Percentiles rank a stretch among this genome's conserved stretches.
Conservation (phyloP, 1,284 basidiomycete genomes). For the Apiotrichum sp. region DNA sequence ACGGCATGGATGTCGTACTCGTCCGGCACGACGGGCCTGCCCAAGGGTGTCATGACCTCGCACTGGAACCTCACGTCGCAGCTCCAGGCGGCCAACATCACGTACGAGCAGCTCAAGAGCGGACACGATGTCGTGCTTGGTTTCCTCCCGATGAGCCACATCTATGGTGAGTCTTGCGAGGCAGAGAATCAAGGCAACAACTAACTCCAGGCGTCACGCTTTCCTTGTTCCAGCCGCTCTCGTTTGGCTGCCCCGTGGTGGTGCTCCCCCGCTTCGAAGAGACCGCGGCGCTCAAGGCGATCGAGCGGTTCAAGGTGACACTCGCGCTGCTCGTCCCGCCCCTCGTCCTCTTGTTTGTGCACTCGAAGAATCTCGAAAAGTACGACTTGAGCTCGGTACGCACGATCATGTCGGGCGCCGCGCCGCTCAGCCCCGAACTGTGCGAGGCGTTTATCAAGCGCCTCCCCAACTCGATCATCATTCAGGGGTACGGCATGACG, state of each 20-base stretch:
- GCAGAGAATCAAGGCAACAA: no score
- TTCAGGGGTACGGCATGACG: slow-evolving; percentile 46
- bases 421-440: slow-evolving; percentile 59
- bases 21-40: slow-evolving; percentile 54
- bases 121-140: slow-evolving; percentile 14
- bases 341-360: slow-evolving; percentile 56
- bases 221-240: slow-evolving; percentile 59
- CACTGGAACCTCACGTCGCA: slow-evolving; percentile 58
- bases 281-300: slow-evolving; percentile 57
- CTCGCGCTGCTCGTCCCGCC: slow-evolving; percentile 71
- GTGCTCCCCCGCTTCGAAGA: slow-evolving; percentile 61
- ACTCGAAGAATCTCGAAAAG: slow-evolving; percentile 57
- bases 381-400: slow-evolving; percentile 62
- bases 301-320: slow-evolving; percentile 57
- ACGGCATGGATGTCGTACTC: slow-evolving; percentile 55
- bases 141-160: slow-evolving; percentile 15
- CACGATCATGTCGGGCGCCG: slow-evolving; percentile 68
- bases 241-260: slow-evolving; percentile 57
- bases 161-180: slow-evolving; percentile 5
- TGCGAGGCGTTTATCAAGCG: slow-evolving; percentile 24
- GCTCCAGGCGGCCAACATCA: slow-evolving; percentile 12
- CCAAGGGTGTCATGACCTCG: slow-evolving; percentile 50
- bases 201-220: slow-evolving; percentile 28
- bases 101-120: slow-evolving; percentile 5
- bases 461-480: slow-evolving; percentile 22